Conservation (phyloP, 129 eudicot species). For the Arctium minus region DNA sequence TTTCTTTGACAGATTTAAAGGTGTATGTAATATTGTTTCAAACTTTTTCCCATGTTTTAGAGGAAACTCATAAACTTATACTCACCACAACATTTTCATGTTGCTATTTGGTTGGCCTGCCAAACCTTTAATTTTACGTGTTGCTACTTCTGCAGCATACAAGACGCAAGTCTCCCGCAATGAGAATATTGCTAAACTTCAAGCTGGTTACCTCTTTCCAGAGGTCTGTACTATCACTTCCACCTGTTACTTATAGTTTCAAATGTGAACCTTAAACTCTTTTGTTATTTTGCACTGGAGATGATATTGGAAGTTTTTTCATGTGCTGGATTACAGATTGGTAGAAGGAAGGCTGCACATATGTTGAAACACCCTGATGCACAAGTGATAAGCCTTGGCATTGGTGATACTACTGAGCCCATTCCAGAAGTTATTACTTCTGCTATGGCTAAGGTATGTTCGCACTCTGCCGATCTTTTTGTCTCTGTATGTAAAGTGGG, state of each 20-base stretch:
- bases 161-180: conserved; percentile 79
- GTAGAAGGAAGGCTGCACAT: conserved; percentile 76
- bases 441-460: conserved; percentile 83
- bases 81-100: neutral
- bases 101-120: neutral
- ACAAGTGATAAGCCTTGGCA: conserved; percentile 88
- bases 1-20: neutral
- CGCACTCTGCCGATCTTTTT: neutral
- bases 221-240: conserved; percentile 49
- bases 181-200: conserved; percentile 77
- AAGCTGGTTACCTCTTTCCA: conserved; percentile 94
- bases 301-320: neutral
- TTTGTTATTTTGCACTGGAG: conserved; percentile 6
- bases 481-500: neutral
- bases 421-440: conserved; percentile 90
- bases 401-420: conserved; percentile 96
- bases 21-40: neutral
- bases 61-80: neutral
- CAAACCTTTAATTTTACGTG: neutral
- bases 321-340: conserved; percentile 45
- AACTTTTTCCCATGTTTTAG: neutral
- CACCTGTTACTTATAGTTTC: conserved; percentile 10
- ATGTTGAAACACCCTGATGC: conserved; percentile 82
- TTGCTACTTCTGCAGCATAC: conserved; percentile 46
- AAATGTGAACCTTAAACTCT: conserved; percentile 2